These are phyloP conservation scores for Cladophialophora yegresii DNA, from an alignment of 2,329 filamentous ascomycete species.

Conservation along the genomic window DNA sequence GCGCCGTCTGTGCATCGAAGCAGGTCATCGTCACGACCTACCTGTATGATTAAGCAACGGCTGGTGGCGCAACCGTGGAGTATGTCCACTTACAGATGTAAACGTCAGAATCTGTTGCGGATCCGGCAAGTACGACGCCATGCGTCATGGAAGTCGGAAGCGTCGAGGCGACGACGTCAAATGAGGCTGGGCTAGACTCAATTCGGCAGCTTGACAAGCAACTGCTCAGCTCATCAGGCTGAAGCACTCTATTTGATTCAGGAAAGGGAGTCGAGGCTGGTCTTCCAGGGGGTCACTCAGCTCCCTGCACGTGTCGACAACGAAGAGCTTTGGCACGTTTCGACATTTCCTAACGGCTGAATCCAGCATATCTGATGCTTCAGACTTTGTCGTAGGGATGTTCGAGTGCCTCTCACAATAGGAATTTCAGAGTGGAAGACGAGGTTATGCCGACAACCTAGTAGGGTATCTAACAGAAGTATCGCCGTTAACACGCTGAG, in stretches of 20 bases:
- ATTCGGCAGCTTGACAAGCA: not conserved
- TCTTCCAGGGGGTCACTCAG: not conserved
- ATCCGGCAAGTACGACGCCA: not conserved
- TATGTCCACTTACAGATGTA: not conserved
- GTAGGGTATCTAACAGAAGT: not conserved
- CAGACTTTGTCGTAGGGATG: not conserved
- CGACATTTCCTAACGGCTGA: not conserved
- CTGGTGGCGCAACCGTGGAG: not conserved
- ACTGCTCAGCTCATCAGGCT: not conserved
- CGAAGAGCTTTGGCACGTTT: not conserved
- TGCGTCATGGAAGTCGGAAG: not conserved
- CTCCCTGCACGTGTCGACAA: not conserved
- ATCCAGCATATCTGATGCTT: not conserved
- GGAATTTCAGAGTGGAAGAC: not conserved
- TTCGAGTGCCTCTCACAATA: not conserved
- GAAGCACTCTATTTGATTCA: not conserved
- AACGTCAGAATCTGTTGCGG: slow-evolving; percentile 6
- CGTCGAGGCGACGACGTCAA: not conserved
- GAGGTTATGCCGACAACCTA: not conserved
- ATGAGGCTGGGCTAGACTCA: slow-evolving; percentile 9
- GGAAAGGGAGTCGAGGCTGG: not conserved
- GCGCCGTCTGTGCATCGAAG: not conserved
- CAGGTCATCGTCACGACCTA: not conserved
- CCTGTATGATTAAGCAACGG: not conserved
- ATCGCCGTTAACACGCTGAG: no score